These are phyloP conservation scores for Pleurozium schreberi DNA, from an alignment of 225 moss, liverwort and hornwort genomes.

Conservation along the genomic window DNA sequence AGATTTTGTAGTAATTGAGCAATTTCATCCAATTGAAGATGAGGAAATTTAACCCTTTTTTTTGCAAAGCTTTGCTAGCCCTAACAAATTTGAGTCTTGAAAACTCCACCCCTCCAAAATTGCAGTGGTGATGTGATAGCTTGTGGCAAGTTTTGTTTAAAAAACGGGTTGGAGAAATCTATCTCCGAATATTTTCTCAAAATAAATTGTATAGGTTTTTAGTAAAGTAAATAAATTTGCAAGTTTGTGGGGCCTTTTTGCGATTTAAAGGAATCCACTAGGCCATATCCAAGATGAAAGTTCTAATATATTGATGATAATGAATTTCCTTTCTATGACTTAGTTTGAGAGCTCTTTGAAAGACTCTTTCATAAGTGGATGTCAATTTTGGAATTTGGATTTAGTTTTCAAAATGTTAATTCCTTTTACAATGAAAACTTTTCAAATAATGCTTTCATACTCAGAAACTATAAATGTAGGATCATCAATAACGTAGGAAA, in stretches of 20 bases:
- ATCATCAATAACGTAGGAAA: not conserved
- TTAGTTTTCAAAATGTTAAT: not conserved
- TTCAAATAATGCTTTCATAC: not conserved
- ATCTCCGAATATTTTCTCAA: not conserved
- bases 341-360: not conserved
- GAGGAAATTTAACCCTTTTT: too few relatives aligned
- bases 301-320: not conserved
- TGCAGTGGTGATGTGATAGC: too few relatives aligned
- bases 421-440: not conserved
- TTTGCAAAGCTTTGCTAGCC: too few relatives aligned
- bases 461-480: not conserved
- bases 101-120: too few relatives aligned
- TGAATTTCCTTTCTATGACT: not conserved
- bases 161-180: too few relatives aligned
- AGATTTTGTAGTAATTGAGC: not conserved
- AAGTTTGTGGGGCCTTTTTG: accelerated
- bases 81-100: too few relatives aligned
- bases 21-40: not conserved
- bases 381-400: not conserved
- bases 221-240: not conserved
- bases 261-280: accelerated
- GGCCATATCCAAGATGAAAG: not conserved
- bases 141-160: too few relatives aligned
- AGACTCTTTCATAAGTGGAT: not conserved
- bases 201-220: not conserved